phyloP scores from a whole-genome alignment of 2,329 filamentous ascomycete species.

The Aspergillus sp. region DNA sequence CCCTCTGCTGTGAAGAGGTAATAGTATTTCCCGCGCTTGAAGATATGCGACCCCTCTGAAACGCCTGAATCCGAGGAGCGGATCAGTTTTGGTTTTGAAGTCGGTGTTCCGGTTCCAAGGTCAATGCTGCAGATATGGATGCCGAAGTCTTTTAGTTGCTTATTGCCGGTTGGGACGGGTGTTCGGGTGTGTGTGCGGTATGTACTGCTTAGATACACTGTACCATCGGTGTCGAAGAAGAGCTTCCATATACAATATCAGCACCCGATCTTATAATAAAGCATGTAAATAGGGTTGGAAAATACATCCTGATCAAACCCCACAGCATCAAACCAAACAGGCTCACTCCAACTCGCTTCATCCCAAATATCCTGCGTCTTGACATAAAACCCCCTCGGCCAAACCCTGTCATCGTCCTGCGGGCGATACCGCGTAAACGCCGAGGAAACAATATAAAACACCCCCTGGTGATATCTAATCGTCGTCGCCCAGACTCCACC shows the following conservation, averaged over 20 bases:
- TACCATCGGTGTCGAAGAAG: slow-evolving; percentile 53
- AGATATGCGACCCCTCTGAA: slow-evolving; percentile 57
- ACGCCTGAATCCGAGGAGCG: slow-evolving; percentile 47
- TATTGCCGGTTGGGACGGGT: slow-evolving; percentile 20
- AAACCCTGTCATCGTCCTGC: slow-evolving; percentile 48
- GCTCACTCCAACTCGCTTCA: slow-evolving; percentile 52
- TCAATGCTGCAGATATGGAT: slow-evolving; percentile 39
- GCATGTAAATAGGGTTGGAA: too few relatives aligned
- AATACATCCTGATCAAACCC: slow-evolving; percentile 55
- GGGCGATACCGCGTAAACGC: slow-evolving; percentile 45
- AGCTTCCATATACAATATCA: slow-evolving; percentile 29
- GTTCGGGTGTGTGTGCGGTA: slow-evolving; percentile 39
- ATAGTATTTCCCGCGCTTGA: slow-evolving; percentile 52
- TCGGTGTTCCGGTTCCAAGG: slow-evolving; percentile 32
- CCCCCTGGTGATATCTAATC: slow-evolving; percentile 44
- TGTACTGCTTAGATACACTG: slow-evolving; percentile 50
- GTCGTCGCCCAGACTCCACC: slow-evolving; percentile 51
- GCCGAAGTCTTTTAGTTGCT: slow-evolving; percentile 52
- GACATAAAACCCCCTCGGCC: slow-evolving; percentile 56
- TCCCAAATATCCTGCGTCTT: slow-evolving; percentile 55
- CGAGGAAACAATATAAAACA: slow-evolving; percentile 50
- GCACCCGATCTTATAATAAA: neutral
- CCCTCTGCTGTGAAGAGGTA: slow-evolving; percentile 57
- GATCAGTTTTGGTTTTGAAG: slow-evolving; percentile 33
- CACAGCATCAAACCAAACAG: slow-evolving; percentile 54